Percentiles rank a stretch among this genome's conserved stretches.
Evolutionary conservation across 495 filamentous ascomycete genomes (phyloP).

Genomic region (Parachaetomium inaequale): DNA sequence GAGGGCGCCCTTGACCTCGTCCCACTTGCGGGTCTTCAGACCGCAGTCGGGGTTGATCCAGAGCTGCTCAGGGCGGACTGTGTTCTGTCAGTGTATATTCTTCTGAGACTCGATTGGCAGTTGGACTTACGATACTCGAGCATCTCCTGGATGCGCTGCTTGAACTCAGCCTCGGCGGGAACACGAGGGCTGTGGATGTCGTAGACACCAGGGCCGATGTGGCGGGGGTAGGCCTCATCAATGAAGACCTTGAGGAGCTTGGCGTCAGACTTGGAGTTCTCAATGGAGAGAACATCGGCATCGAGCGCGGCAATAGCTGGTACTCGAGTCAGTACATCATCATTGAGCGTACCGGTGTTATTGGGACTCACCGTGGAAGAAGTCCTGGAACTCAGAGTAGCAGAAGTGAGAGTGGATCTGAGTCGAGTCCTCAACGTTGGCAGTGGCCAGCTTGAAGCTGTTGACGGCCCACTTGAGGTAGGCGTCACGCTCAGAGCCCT

Average conservation of each 20-base stretch:
- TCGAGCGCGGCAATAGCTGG: conserved; percentile 90
- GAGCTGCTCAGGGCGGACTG: conserved; percentile 71
- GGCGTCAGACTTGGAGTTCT: conserved; percentile 99
- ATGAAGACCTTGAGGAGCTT: conserved; percentile 99
- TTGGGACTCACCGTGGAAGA: conserved; percentile 66
- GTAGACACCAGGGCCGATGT: conserved; percentile 98
- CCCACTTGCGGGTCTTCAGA: conserved; percentile 96
- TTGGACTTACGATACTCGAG: conserved; percentile 71
- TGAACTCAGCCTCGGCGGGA: conserved; percentile 92
- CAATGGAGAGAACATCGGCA: conserved; percentile 95
- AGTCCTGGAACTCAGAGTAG: conserved; percentile 99
- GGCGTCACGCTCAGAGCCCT: conserved; percentile 85
- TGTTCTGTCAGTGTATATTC: conserved; percentile 9
- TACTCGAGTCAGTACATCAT: not conserved
- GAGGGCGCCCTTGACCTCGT: conserved; percentile 90
- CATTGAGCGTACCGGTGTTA: not conserved
- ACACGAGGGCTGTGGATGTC: conserved; percentile 99
- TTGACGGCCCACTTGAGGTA: conserved; percentile 97
- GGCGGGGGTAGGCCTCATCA: conserved; percentile 89
- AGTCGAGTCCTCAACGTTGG: conserved; percentile 85
- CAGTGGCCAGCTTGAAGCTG: conserved; percentile 90
- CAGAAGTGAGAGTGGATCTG: conserved; percentile 99
- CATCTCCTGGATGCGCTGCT: conserved; percentile 96
- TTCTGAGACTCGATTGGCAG: too few relatives aligned
- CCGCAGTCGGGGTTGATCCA: conserved; percentile 99